phyloP scores from a whole-genome alignment of 495 filamentous ascomycete genomes.

The Penicillium waksmanii region DNA sequence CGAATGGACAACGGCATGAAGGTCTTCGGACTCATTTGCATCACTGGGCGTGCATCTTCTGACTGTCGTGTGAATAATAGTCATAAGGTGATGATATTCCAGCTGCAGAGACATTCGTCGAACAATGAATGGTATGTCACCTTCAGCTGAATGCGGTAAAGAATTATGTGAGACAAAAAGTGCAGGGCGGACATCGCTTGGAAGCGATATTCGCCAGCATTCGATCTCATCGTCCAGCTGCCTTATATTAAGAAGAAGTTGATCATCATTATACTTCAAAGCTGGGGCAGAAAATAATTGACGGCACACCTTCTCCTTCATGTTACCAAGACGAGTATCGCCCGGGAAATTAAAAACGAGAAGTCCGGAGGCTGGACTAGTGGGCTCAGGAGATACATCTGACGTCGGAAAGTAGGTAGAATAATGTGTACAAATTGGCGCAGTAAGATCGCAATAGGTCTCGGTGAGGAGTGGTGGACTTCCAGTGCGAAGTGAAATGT shows the following conservation, averaged over 20 bases:
- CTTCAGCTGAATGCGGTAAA: not conserved
- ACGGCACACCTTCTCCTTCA: conserved; percentile 22
- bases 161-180: conserved; percentile 19
- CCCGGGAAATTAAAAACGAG: conserved; percentile 10
- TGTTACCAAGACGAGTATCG: conserved; percentile 14
- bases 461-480: conserved; percentile 30
- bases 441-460: conserved; percentile 32
- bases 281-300: conserved; percentile 19
- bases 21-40: conserved; percentile 11
- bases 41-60: conserved; percentile 18
- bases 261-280: conserved; percentile 12
- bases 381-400: no score
- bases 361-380: not conserved
- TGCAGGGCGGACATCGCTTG: conserved; percentile 14
- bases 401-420: conserved; percentile 6
- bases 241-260: conserved; percentile 20
- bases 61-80: conserved; percentile 23
- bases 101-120: conserved; percentile 19
- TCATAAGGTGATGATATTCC: conserved; percentile 23
- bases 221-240: conserved; percentile 26
- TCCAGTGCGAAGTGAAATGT: conserved; percentile 31
- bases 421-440: not conserved
- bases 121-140: conserved; percentile 1
- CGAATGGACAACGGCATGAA: conserved; percentile 28
- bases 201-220: conserved; percentile 23